Evolutionary conservation across 805 yeast species (phyloP), one percentile per base, ranked within the genome.

Genomic region (Grigorovia humatica): DNA sequence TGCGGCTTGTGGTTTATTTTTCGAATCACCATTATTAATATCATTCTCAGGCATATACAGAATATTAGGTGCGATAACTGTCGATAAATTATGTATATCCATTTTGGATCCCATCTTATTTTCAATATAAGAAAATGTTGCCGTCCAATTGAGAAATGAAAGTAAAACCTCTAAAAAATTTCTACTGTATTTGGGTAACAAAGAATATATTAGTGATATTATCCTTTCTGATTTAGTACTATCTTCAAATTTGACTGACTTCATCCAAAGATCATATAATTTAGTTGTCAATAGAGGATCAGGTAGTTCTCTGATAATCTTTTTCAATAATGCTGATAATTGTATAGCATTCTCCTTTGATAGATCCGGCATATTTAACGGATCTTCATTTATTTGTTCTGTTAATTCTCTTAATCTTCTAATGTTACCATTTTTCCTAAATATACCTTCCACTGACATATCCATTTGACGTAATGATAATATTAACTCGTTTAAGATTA

Each of bases 361-460:
- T 41, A 89, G 75, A 58, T 82, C 82, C 0, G 95, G 93, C 9
- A 82, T 76, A 52, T 74, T 78, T 20, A 80, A 76, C 1, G 96
- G 96, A 57, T 78, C 74, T 46, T 76, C 72, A 68, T 93, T 93
- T 57, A 91, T 83, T 47, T 73, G 76, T 50, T 81, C 88, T 0
- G 88, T 78, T 52, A 90, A 70, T 57, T 83, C 86, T 58, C 84
- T 80, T 48, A 91, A 72, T 46, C 86, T 77, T 59, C 89, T 81
- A 62, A 93, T 90, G 64, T 93, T 93, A 62, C 99, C 99, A 64
- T 93, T 93, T 63, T 90, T 85, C 61, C 99, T 80, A 76, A 93
- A 93, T 4, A 93, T 84, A 54, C 99, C 99, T 68, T 93, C 99
- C 32, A 83, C 89, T 2, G 97, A 87, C 84, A 91, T 80, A 68